These are phyloP conservation scores for Purshia tridentata DNA, from an alignment of 306 rosid species.

Conservation along the genomic window DNA sequence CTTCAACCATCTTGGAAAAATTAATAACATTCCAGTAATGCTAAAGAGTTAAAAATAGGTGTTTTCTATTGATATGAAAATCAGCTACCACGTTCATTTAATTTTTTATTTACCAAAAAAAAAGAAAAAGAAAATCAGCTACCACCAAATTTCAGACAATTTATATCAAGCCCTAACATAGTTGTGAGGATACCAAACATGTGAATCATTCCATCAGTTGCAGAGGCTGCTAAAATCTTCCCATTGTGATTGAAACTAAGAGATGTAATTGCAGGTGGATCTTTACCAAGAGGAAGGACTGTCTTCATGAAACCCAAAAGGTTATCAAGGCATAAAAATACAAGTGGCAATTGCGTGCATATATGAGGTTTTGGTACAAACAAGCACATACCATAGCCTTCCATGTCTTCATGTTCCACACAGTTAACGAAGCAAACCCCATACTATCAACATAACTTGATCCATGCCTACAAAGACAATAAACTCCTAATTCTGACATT, in stretches of 20 bases:
- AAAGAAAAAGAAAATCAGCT: background rate
- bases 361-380: slow-evolving; percentile 23
- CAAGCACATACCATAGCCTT: slow-evolving; percentile 79
- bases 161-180: slow-evolving; percentile 21
- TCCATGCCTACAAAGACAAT: slow-evolving; percentile 55
- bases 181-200: slow-evolving; percentile 93
- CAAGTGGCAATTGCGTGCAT: slow-evolving; percentile 10
- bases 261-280: slow-evolving; percentile 96
- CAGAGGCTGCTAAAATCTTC: slow-evolving; percentile 91
- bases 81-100: too few relatives aligned
- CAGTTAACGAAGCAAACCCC: slow-evolving; percentile 83
- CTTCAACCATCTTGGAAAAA: background rate
- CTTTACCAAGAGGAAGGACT: slow-evolving; percentile 98
- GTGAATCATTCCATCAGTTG: slow-evolving; percentile 97
- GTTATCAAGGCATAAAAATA: slow-evolving; percentile 40
- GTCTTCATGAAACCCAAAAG: slow-evolving; percentile 72
- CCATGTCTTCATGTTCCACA: slow-evolving; percentile 98
- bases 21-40: background rate
- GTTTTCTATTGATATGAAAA: background rate
- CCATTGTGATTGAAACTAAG: slow-evolving; percentile 96
- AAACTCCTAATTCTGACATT: slow-evolving; percentile 17
- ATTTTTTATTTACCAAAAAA: too few relatives aligned
- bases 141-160: slow-evolving; percentile 9
- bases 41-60: background rate
- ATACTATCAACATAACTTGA: slow-evolving; percentile 54